phyloP scores from a whole-genome alignment of 768 basidiomycete species.

The Panus rudis region DNA sequence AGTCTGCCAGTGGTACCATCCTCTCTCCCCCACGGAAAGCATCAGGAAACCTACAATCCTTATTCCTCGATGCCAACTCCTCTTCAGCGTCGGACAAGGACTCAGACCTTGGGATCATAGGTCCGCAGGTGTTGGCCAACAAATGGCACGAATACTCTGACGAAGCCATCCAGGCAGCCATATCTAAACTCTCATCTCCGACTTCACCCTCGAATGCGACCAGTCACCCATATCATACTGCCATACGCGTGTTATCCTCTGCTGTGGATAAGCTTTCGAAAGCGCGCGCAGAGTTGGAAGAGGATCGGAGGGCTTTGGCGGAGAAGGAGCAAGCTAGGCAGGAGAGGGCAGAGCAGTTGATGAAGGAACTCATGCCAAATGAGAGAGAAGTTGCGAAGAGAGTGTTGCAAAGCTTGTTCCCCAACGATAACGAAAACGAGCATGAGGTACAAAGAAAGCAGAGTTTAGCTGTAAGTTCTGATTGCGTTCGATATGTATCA shows the following conservation, averaged over 20 bases:
- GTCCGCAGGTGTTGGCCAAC: slow-evolving; percentile 50
- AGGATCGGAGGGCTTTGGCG: slow-evolving; percentile 39
- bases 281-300: slow-evolving; percentile 58
- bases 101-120: slow-evolving; percentile 12
- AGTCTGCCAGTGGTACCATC: slow-evolving; percentile 15
- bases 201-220: slow-evolving; percentile 42
- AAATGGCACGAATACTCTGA: slow-evolving; percentile 78
- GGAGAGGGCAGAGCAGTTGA: slow-evolving; percentile 44
- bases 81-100: slow-evolving; percentile 4
- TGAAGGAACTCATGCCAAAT: slow-evolving; percentile 49
- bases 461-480: slow-evolving; percentile 47
- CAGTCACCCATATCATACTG: slow-evolving; percentile 56
- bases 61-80: not conserved
- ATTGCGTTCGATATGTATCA: slow-evolving; percentile 1
- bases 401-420: slow-evolving; percentile 61
- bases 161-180: slow-evolving; percentile 58
- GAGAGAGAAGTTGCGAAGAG: slow-evolving; percentile 64
- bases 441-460: slow-evolving; percentile 49
- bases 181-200: slow-evolving; percentile 40
- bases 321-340: slow-evolving; percentile 55
- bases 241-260: slow-evolving; percentile 62
- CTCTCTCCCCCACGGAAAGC: not conserved
- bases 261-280: slow-evolving; percentile 54
- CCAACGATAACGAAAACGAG: slow-evolving; percentile 34
- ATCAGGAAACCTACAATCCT: not conserved